Conservation (phyloP, 495 filamentous ascomycete genomes). For the Penicillium manginii region DNA sequence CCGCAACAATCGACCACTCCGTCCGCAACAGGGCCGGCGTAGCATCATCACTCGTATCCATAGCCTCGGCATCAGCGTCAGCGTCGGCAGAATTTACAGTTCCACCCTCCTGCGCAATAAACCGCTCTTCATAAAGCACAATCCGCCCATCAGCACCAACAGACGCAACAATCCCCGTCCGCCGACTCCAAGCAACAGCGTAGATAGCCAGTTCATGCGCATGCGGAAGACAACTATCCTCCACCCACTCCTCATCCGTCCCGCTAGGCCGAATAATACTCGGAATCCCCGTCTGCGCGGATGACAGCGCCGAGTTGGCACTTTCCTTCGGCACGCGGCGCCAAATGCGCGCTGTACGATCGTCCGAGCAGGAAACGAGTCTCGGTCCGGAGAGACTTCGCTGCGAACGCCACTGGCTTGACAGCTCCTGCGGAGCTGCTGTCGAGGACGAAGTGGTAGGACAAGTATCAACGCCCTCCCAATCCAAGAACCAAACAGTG, state of each 20-base stretch:
- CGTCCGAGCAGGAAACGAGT: constrained; percentile 78
- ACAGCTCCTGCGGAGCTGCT: not conserved
- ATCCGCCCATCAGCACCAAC: constrained; percentile 85
- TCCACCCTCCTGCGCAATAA: constrained; percentile 18
- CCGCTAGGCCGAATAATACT: constrained; percentile 78
- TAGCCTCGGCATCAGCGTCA: constrained; percentile 36
- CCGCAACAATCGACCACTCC: constrained; percentile 70
- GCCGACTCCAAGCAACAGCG: constrained; percentile 75
- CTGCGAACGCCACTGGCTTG: constrained; percentile 44
- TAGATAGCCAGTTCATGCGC: constrained; percentile 83
- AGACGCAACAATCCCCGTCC: constrained; percentile 74
- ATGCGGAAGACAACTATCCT: constrained; percentile 69
- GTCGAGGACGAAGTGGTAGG: not conserved
- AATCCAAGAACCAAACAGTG: constrained; percentile 89
- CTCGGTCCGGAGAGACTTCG: constrained; percentile 60
- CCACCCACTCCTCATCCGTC: constrained; percentile 78
- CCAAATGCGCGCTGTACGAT: constrained; percentile 79
- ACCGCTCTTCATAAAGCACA: constrained; percentile 75
- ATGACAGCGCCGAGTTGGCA: constrained; percentile 31
- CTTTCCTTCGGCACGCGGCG: constrained; percentile 58
- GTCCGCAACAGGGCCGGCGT: constrained; percentile 31
- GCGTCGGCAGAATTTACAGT: not conserved
- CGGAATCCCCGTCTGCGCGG: constrained; percentile 56
- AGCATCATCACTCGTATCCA: constrained; percentile 41
- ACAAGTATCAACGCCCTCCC: constrained; percentile 56